phyloP scores from a whole-genome alignment of 768 basidiomycete genomes.

The Vararia minispora region DNA sequence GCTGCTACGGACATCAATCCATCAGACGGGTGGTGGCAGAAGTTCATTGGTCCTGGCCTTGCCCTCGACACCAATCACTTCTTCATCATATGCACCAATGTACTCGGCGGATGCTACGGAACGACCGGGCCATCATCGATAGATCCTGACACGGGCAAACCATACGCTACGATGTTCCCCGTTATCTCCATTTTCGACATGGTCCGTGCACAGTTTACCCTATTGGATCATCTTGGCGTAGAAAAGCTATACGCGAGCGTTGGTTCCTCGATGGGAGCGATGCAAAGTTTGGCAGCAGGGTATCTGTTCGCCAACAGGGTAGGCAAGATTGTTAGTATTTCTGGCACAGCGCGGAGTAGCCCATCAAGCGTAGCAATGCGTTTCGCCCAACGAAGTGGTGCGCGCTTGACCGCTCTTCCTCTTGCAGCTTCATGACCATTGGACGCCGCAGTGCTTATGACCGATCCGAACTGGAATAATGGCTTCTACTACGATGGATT shows the following conservation, averaged over 20 bases:
- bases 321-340: constrained; percentile 85
- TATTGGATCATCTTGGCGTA: constrained; percentile 79
- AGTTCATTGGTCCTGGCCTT: constrained; percentile 93
- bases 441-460: constrained; percentile 77
- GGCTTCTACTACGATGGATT: constrained; percentile 94
- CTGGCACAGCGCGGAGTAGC: constrained; percentile 86
- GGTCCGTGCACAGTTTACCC: constrained; percentile 83
- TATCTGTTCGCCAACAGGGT: constrained; percentile 88
- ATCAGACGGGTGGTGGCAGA: constrained; percentile 95
- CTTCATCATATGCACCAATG: constrained; percentile 94
- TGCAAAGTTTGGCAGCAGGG: constrained; percentile 95
- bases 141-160: constrained; percentile 53
- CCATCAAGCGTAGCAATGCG: constrained; percentile 93
- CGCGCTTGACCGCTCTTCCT: constrained; percentile 21
- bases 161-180: constrained; percentile 88
- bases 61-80: constrained; percentile 88
- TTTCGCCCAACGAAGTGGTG: constrained; percentile 92
- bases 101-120: constrained; percentile 95
- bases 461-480: constrained; percentile 98
- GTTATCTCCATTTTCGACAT: constrained; percentile 93
- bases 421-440: constrained; percentile 2
- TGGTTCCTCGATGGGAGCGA: constrained; percentile 94
- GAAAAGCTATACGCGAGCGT: constrained; percentile 86
- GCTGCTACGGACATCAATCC: constrained; percentile 71
- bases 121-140: constrained; percentile 88